A percentile compares a stretch with the other conserved stretches of the same genome.
phyloP scores from a whole-genome alignment of 208 protist genomes.

The Novymonas esmeraldas region DNA sequence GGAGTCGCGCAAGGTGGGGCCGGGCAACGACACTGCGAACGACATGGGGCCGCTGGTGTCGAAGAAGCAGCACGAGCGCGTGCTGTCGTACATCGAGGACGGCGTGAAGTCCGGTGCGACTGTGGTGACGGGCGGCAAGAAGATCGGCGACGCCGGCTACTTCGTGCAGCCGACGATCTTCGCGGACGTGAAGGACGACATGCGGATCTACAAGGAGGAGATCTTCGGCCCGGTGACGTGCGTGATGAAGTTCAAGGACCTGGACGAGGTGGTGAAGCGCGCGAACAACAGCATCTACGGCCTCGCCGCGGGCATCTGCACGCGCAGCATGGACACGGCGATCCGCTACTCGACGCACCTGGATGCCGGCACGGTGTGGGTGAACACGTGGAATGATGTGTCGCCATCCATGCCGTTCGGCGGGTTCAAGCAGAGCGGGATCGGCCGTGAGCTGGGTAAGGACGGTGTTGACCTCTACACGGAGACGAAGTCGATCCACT shows the following conservation, averaged over 20 bases:
- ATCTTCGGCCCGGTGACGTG: constrained; percentile 92
- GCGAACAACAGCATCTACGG: constrained; percentile 86
- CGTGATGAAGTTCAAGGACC: constrained; percentile 81
- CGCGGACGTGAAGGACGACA: constrained; percentile 66
- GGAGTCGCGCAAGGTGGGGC: constrained; percentile 56
- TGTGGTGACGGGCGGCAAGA: constrained; percentile 62
- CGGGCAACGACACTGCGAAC: constrained; percentile 51
- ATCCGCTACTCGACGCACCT: constrained; percentile 53
- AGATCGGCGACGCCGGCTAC: constrained; percentile 64
- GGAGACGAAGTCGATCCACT: constrained; percentile 70
- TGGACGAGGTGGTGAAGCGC: constrained; percentile 80
- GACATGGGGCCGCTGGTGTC: constrained; percentile 76
- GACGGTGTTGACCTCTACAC: constrained; percentile 75
- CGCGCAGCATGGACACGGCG: constrained; percentile 70
- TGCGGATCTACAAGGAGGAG: constrained; percentile 83
- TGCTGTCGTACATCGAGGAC: constrained; percentile 75
- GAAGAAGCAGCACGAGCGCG: constrained; percentile 69
- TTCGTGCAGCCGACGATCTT: constrained; percentile 90
- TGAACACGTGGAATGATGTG: constrained; percentile 90
- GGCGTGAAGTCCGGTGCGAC: constrained; percentile 80
- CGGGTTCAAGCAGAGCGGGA: constrained; percentile 88
- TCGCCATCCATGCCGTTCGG: constrained; percentile 74
- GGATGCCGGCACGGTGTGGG: constrained; percentile 87
- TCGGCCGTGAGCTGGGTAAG: constrained; percentile 82
- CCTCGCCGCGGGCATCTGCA: constrained; percentile 86